phyloP scores from a whole-genome alignment of 2,329 filamentous ascomycete genomes.

The Scedosporium aurantiacum region DNA sequence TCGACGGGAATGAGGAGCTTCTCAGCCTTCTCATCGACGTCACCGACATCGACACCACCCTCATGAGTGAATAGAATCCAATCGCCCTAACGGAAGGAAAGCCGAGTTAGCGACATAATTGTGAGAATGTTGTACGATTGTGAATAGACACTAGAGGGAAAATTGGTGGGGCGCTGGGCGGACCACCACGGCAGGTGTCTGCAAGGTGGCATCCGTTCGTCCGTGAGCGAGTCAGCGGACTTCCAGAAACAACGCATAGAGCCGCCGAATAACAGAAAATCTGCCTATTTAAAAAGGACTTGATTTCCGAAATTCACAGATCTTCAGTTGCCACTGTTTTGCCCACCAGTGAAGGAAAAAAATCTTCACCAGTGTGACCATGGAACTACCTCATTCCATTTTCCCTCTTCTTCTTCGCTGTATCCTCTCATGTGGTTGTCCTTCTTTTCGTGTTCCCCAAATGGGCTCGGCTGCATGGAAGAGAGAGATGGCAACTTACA shows the following conservation, averaged over 20 bases:
- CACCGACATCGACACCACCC: slow-evolving; percentile 97
- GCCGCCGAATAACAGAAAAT: neutral
- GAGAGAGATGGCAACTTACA: slow-evolving; percentile 52
- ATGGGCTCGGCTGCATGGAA: neutral
- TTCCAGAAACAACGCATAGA: slow-evolving; percentile 1
- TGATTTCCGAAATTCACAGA: neutral
- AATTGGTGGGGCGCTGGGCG: neutral
- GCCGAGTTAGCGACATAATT: slow-evolving; percentile 18
- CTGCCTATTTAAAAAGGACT: slow-evolving; percentile 8
- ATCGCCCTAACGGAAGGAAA: slow-evolving; percentile 60
- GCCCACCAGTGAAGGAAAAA: neutral
- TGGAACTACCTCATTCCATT: neutral
- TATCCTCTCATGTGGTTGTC: neutral
- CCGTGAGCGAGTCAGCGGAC: slow-evolving; percentile 17
- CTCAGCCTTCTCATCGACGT: slow-evolving; percentile 97
- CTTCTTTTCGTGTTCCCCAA: neutral
- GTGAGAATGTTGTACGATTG: neutral
- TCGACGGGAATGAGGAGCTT: slow-evolving; percentile 97
- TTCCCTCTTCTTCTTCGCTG: neutral
- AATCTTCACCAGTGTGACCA: neutral
- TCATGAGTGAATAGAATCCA: slow-evolving; percentile 99
- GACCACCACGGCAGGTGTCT: neutral
- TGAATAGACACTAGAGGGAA: neutral
- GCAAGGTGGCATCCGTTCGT: slow-evolving; percentile 19
- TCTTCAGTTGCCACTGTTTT: neutral